phyloP scores from a whole-genome alignment of 78 protist genomes.

The Monocercomonoides exilis region DNA sequence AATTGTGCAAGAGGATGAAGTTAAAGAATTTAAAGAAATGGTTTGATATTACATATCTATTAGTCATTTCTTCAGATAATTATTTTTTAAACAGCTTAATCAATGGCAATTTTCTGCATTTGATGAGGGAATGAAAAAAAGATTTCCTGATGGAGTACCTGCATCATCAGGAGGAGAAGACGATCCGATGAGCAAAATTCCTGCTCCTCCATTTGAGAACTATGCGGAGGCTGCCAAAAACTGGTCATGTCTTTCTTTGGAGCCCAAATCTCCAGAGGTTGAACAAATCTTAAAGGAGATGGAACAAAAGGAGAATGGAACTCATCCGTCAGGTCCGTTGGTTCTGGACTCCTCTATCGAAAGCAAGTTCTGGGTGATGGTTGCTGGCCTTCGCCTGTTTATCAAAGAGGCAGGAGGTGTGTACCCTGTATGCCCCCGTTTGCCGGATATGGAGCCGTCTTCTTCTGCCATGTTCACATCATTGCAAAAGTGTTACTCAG shows the following conservation, averaged over 20 bases:
- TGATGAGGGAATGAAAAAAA: no score
- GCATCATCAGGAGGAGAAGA: no score
- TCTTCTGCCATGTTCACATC: no score
- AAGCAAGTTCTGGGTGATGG: neutral
- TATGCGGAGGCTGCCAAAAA: neutral
- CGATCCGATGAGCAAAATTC: no score
- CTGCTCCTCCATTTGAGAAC: neutral
- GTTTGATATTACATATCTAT: no score
- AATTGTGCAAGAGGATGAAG: neutral
- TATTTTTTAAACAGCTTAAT: no score
- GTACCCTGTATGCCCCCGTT: neutral
- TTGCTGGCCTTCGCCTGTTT: neutral
- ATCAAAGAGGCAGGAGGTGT: neutral
- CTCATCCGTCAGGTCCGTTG: neutral
- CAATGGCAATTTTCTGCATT: no score
- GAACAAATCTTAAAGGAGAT: neutral
- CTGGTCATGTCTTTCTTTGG: neutral
- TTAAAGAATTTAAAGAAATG: neutral
- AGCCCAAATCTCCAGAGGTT: neutral
- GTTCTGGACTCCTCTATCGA: no score
- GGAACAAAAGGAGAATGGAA: neutral
- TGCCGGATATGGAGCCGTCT: neutral
- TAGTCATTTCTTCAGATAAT: no score
- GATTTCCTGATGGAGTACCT: no score
- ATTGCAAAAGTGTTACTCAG: no score